phyloP scores from a whole-genome alignment of 2,329 filamentous ascomycete species.

The Whalleya microplaca region DNA sequence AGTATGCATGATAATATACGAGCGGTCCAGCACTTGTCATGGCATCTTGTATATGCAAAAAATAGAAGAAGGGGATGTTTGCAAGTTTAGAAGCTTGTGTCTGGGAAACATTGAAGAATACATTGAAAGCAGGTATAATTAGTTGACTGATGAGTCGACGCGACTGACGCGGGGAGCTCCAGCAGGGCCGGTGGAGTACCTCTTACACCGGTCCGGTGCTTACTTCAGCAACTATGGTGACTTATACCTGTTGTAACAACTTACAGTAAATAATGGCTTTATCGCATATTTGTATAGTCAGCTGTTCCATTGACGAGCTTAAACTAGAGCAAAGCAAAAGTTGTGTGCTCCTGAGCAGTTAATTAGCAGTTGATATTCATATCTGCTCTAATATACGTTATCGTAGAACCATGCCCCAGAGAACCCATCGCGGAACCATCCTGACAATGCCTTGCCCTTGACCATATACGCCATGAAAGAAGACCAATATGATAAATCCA shows the following conservation, averaged over 20 bases:
- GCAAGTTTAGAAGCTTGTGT: constrained; percentile 6
- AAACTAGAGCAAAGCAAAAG: too few species aligned
- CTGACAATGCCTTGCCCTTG: neutral
- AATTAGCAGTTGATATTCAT: neutral
- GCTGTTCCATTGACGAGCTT: too few species aligned
- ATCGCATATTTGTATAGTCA: too few species aligned
- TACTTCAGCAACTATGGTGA: too few species aligned
- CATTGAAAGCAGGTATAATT: too few species aligned
- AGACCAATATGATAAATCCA: neutral
- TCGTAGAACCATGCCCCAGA: neutral
- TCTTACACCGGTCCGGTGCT: too few species aligned
- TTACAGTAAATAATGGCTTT: too few species aligned
- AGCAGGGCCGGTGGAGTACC: neutral
- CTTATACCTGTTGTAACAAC: too few species aligned
- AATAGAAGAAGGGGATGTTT: constrained; percentile 23
- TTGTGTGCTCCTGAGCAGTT: too few species aligned
- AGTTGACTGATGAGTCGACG: constrained; percentile 12
- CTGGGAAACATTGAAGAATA: constrained; percentile 19
- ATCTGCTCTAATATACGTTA: neutral
- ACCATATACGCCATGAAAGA: constrained; percentile 20
- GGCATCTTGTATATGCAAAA: constrained; percentile 31
- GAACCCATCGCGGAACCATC: neutral
- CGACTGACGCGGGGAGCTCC: constrained; percentile 21
- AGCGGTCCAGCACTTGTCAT: constrained; percentile 49
- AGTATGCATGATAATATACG: constrained; percentile 61